Evolutionary conservation across 2,329 filamentous ascomycete genomes (phyloP), one percentile per base, ranked within the genome.

Genomic region (Diplodia scrobiculata): DNA sequence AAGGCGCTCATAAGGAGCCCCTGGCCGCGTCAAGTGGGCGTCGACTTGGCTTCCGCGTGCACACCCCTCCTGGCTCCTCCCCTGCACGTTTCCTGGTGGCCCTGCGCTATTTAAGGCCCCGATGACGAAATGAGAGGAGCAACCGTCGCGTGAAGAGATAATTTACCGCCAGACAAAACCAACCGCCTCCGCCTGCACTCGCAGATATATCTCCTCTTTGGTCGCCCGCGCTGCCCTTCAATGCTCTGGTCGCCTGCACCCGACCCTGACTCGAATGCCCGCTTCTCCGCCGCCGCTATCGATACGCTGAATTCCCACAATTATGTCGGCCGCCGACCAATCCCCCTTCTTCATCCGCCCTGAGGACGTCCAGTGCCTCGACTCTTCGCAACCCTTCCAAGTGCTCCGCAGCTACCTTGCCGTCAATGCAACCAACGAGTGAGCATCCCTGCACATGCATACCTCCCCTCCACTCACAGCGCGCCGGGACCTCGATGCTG

Each of bases 291-390:
- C 7, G 11, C 9, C 5, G 21, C 27, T 25, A 62, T 62, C 58
- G 29, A 62, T 36, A 62, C 58, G n/a, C 29, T 62, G 58, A 50
- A n/a, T n/a, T 36, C 13, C 17, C 51, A 65, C 25, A 29, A 65
- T 54, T 36, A 41, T 41, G 38, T 25, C 63, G 10, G 25, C 51
- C 17, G 47, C 17, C 45, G 25, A 36, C 51, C 36, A 65, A 41
- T 79, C 78, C 62, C 80, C 80, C 13, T 82, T 82, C 73, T 69
- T 74, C 67, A 78, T 83, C 67, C 74, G 75, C 66, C 71, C 69
- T 67, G 76, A 81, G 53, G 79, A 82, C 67, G 70, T 80, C 17
- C 75, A 78, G 25, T 71, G 72, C 11, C 71, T 83, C 27, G 71
- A 72, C 34, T 69, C 73, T 14, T 80, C 78, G 6, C 73, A 80